A percentile compares a stretch with the other conserved stretches of the same genome.
Evolutionary conservation across 1,139 yeast genomes (phyloP).

Genomic region (Yamadazyma diospyri): DNA sequence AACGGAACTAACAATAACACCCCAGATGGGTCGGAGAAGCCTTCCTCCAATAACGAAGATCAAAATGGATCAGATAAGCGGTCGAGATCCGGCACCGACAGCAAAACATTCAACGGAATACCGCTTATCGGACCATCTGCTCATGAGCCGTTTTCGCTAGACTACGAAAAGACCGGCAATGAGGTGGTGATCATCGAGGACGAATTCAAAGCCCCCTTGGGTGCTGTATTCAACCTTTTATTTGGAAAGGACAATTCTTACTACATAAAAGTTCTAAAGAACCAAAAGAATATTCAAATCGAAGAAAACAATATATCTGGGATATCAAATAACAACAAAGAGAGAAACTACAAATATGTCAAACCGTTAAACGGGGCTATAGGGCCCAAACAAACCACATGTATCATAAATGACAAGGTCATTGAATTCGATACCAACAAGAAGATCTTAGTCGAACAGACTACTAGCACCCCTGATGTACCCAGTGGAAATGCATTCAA

Average conservation of each 20-base stretch:
- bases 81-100: constrained; percentile 1
- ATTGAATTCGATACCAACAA: constrained; percentile 60
- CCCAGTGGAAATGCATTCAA: constrained; percentile 87
- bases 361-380: constrained; percentile 82
- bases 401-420: constrained; percentile 70
- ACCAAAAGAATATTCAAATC: constrained; percentile 72
- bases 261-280: constrained; percentile 50
- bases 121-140: constrained; percentile 36
- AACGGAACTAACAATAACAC: background rate
- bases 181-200: constrained; percentile 68
- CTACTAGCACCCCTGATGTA: constrained; percentile 86
- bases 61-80: background rate
- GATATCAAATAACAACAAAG: constrained; percentile 24
- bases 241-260: constrained; percentile 74
- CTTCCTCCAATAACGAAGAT: constrained; percentile 7
- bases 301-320: constrained; percentile 49
- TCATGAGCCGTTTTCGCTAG: constrained; percentile 35
- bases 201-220: constrained; percentile 69
- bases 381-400: constrained; percentile 93
- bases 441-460: constrained; percentile 57
- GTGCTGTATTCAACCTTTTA: constrained; percentile 64
- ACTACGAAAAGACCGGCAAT: constrained; percentile 49
- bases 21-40: constrained; percentile 2
- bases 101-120: constrained; percentile 28
- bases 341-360: constrained; percentile 64